Percentiles rank a stretch among this genome's conserved stretches.
Conservation (phyloP, 768 basidiomycete species). For the Asterophora lycoperdoides region DNA sequence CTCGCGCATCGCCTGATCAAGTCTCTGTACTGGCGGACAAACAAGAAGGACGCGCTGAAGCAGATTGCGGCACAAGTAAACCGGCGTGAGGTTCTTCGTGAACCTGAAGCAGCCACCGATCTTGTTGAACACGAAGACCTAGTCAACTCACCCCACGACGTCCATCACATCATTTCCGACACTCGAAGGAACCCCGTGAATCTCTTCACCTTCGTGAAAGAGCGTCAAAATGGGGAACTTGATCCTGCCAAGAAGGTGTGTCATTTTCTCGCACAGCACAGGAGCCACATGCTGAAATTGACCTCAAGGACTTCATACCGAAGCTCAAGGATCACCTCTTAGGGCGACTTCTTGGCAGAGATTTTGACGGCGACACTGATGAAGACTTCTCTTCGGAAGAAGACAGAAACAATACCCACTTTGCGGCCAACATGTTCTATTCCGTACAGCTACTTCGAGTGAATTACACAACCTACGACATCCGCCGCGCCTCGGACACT, state of each 20-base stretch:
- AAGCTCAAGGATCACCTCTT: constrained; percentile 34
- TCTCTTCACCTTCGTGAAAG: constrained; percentile 12
- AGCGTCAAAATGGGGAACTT: neutral
- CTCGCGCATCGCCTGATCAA: constrained; percentile 38
- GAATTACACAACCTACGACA: constrained; percentile 44
- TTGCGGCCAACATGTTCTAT: constrained; percentile 24
- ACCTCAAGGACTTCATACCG: constrained; percentile 22
- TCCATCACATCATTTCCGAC: constrained; percentile 18
- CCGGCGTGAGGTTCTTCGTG: neutral
- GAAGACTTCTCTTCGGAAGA: constrained; percentile 19
- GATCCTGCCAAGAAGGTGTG: constrained; percentile 3
- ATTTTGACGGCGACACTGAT: constrained; percentile 27
- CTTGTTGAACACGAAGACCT: neutral
- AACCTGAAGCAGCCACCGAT: neutral
- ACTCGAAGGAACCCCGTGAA: constrained; percentile 16
- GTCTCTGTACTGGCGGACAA: constrained; percentile 30
- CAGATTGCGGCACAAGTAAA: constrained; percentile 27
- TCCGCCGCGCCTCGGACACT: constrained; percentile 35
- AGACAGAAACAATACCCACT: constrained; percentile 16
- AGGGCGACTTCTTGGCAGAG: constrained; percentile 20
- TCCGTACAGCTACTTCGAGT: constrained; percentile 25
- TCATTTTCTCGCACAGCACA: neutral
- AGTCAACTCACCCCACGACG: neutral
- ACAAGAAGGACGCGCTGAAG: constrained; percentile 25
- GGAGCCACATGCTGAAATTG: neutral